Base-by-base conservation (phyloP, 331 rosid species). In the Acacia concinna region DNA sequence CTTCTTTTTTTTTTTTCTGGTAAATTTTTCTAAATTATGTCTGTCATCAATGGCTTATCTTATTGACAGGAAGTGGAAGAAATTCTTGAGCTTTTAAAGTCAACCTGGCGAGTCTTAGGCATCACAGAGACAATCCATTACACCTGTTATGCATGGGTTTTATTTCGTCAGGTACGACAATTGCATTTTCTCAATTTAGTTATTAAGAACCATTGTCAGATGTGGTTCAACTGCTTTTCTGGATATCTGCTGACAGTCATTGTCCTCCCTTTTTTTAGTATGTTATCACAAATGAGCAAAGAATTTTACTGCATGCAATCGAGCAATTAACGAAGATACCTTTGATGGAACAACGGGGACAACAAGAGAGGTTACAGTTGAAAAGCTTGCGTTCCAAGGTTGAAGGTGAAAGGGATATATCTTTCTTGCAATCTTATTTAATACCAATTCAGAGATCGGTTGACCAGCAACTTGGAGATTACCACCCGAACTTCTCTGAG, bases 21-120 rank as follows among this genome's bases (percentile, higher is more conserved):
- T 11, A 46, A 8, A 6, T 71, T 79, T 73, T 40, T 71, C 31
- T 78, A 25, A 77, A 60, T 32, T 34, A 27, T 56, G 78, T 81
- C 46, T 20, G 28, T 8, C 46, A 71, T 84, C 68, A 18, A 30
- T 74, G 77, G 59, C 62, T 76, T 73, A 47, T 76, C 47, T 82
- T 86, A 84, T 82, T 83, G 82, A 46, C 87, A 95, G 99, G 99
- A 93, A 88, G 94, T 90, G 76, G 99, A 93, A 82, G 97, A 95
- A 82, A 89, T 95, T 81, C 99, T 95, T 37, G 99, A 95, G 87
- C 98, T 95, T 64, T 72, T 95, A 81, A 95, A 91, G 92, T 95
- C 97, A 11, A 91, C 99, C 37, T 95, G 99, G 99, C 96, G 97
- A 82, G 94, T 95, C 84, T 88, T 95, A 81, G 99, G 99, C 67